Evolutionary conservation across 345 rosid genomes (phyloP).

Genomic region (Lumnitzera racemosa): DNA sequence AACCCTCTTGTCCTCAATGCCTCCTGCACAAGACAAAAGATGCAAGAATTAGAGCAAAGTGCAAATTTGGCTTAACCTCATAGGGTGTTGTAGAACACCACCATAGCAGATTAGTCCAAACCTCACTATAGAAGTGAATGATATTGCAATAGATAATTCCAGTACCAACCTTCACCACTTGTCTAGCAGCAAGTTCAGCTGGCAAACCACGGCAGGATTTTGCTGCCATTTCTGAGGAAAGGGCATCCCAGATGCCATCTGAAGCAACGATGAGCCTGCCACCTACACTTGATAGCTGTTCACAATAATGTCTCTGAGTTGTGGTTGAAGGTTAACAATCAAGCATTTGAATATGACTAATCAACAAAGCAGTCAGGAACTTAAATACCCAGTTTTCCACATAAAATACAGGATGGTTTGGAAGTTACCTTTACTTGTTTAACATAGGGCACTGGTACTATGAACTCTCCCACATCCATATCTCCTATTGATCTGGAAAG

Average conservation of each 20-base stretch:
- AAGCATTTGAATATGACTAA: neutral
- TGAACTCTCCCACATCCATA: slow-evolving; percentile 90
- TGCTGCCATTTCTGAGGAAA: slow-evolving; percentile 70
- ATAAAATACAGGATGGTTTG: neutral
- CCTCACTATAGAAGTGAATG: neutral
- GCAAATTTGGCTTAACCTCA: neutral
- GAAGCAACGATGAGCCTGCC: slow-evolving; percentile 92
- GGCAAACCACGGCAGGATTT: slow-evolving; percentile 73
- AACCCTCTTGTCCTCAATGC: slow-evolving; percentile 73
- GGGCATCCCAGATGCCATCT: slow-evolving; percentile 92
- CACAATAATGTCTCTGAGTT: too few species aligned
- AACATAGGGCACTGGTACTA: slow-evolving; percentile 82
- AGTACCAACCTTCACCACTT: slow-evolving; percentile 72
- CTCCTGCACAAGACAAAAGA: slow-evolving; percentile 40
- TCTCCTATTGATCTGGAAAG: slow-evolving; percentile 94
- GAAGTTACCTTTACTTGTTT: slow-evolving; percentile 79
- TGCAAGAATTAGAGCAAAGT: neutral
- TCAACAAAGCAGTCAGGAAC: neutral
- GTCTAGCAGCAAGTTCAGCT: slow-evolving; percentile 84
- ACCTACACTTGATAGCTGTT: slow-evolving; percentile 69
- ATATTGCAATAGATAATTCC: neutral
- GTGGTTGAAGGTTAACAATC: too few species aligned
- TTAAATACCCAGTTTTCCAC: too few species aligned
- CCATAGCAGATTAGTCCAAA: too few species aligned
- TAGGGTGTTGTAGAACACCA: too few species aligned